Percentiles rank a stretch among this genome's conserved stretches.
These are phyloP conservation scores for Cystobasidium ongulense DNA, from an alignment of 768 basidiomycete species.

Conservation along the genomic window DNA sequence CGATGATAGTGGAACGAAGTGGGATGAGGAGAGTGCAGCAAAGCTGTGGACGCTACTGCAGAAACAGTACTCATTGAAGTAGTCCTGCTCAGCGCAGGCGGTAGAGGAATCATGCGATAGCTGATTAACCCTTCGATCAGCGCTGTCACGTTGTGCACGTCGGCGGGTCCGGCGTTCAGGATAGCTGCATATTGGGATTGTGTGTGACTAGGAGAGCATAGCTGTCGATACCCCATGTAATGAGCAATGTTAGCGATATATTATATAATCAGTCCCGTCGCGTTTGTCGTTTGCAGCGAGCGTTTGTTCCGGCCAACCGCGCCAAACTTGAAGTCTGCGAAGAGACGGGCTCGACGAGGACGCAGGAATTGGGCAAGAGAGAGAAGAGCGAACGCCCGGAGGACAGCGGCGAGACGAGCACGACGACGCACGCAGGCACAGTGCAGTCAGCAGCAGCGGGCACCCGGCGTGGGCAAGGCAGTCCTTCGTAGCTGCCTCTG, in stretches of 20 bases:
- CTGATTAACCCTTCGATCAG: no score
- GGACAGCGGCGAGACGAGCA: neutral
- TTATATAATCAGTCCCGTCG: neutral
- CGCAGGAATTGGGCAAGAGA: neutral
- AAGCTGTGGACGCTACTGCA: neutral
- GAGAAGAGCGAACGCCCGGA: neutral
- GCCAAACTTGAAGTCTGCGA: neutral
- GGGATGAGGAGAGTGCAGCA: neutral
- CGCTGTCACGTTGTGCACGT: neutral
- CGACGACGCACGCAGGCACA: neutral
- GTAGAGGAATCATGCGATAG: no score
- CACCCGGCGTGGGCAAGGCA: neutral
- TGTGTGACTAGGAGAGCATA: neutral
- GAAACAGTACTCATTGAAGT: neutral
- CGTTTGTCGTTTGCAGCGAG: neutral
- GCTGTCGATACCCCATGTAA: neutral
- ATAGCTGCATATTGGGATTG: neutral
- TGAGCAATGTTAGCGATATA: neutral
- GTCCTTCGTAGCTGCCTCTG: neutral
- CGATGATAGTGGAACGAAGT: neutral
- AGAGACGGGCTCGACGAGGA: neutral
- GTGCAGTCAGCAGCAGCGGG: neutral
- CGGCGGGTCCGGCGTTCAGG: no score
- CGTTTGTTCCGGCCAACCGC: neutral
- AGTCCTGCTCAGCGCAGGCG: no score